These are phyloP conservation scores for Venturia oleaginea DNA, from an alignment of 2,329 filamentous ascomycete genomes.

Conservation along the genomic window DNA sequence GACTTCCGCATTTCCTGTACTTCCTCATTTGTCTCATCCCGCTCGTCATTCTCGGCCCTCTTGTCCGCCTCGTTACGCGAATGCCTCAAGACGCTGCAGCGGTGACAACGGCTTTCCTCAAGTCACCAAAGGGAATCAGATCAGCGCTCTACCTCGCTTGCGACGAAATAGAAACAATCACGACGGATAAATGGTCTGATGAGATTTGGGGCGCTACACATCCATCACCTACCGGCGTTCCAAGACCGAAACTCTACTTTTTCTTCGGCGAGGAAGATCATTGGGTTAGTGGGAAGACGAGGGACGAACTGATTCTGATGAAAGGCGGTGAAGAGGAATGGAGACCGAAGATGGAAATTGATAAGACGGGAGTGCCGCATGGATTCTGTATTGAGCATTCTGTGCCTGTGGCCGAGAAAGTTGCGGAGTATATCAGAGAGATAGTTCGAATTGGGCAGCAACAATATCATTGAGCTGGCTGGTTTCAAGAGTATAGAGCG, in stretches of 20 bases:
- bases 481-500: too few relatives aligned
- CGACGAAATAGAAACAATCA: constrained; percentile 50
- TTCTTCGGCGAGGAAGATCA: constrained; percentile 52
- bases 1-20: constrained; percentile 28
- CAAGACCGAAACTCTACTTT: constrained; percentile 43
- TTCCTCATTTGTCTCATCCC: constrained; percentile 28
- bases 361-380: constrained; percentile 47
- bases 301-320: constrained; percentile 44
- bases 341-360: constrained; percentile 46
- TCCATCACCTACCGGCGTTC: constrained; percentile 20
- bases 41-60: background rate
- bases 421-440: constrained; percentile 30
- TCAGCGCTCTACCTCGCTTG: constrained; percentile 51
- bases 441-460: background rate
- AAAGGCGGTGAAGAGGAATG: constrained; percentile 32
- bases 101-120: constrained; percentile 43
- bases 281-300: constrained; percentile 51
- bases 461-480: background rate
- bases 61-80: constrained; percentile 27
- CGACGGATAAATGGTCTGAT: constrained; percentile 46
- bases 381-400: constrained; percentile 48
- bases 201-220: constrained; percentile 48
- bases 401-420: constrained; percentile 42
- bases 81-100: constrained; percentile 35
- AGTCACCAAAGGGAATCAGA: constrained; percentile 38